Conservation (phyloP, 179 eudicot genomes). For the Camellia oleifera region DNA sequence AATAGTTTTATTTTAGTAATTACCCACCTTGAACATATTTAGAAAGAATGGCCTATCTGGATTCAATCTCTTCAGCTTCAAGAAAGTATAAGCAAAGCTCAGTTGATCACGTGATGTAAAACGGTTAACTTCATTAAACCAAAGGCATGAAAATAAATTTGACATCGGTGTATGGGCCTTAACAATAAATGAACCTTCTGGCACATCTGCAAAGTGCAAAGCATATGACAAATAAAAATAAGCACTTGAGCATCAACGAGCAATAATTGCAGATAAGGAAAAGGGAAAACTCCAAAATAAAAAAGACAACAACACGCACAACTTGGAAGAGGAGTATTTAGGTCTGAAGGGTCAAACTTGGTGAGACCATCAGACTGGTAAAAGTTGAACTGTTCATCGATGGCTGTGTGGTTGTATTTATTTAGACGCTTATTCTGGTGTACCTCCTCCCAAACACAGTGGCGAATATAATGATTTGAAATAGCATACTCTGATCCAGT, state of each 20-base stretch:
- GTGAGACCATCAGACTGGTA: constrained; percentile 91
- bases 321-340: constrained; percentile 74
- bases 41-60: constrained; percentile 58
- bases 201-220: constrained; percentile 63
- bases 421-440: constrained; percentile 96
- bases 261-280: constrained; percentile 14
- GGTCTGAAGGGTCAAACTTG: constrained; percentile 79
- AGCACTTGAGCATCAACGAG: neutral
- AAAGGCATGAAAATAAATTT: constrained; percentile 90
- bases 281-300: constrained; percentile 10
- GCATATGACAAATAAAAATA: constrained; percentile 13
- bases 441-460: constrained; percentile 98
- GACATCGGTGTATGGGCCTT: constrained; percentile 98
- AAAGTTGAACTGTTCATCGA: constrained; percentile 82
- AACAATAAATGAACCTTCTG: constrained; percentile 95
- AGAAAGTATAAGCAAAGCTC: constrained; percentile 88
- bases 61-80: constrained; percentile 76
- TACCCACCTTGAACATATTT: constrained; percentile 79
- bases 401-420: constrained; percentile 94
- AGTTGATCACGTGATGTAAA: constrained; percentile 96
- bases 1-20: neutral
- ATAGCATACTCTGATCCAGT: constrained; percentile 85
- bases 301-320: constrained; percentile 48
- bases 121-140: constrained; percentile 98
- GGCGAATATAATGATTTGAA: constrained; percentile 92